These are phyloP conservation scores for Penicillium riverlandense DNA, from an alignment of 495 filamentous ascomycete genomes.

Conservation along the genomic window DNA sequence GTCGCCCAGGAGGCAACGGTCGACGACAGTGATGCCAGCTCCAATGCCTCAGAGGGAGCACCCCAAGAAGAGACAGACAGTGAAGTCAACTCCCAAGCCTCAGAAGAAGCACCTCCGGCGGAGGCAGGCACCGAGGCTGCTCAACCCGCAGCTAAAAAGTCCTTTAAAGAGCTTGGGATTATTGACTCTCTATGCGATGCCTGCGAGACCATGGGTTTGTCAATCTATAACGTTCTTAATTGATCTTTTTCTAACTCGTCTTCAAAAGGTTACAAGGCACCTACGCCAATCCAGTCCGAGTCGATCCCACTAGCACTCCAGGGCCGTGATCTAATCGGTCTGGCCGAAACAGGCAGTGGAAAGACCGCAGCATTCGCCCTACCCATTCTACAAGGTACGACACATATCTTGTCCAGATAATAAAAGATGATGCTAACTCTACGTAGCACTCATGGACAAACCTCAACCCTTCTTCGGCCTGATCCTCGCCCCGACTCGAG, in stretches of 20 bases:
- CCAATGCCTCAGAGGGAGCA: not conserved
- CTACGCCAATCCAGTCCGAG: conserved; percentile 72
- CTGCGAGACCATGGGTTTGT: conserved; percentile 39
- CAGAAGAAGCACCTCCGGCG: not conserved
- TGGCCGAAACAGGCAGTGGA: conserved; percentile 90
- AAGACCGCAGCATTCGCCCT: conserved; percentile 91
- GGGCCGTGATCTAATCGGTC: conserved; percentile 80
- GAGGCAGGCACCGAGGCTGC: conserved; percentile 7
- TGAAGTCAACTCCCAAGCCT: conserved; percentile 5
- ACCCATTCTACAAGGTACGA: conserved; percentile 67
- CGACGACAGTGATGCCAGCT: conserved; percentile 10
- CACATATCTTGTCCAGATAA: not conserved
- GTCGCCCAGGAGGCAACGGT: conserved; percentile 12
- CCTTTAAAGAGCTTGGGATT: conserved; percentile 80
- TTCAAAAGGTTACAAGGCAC: conserved; percentile 69
- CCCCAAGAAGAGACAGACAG: not conserved
- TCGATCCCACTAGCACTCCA: conserved; percentile 75
- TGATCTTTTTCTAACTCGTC: too few relatives aligned
- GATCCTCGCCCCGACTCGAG: conserved; percentile 83
- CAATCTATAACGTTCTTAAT: too few relatives aligned
- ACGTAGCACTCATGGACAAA: conserved; percentile 66
- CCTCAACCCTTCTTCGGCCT: conserved; percentile 72
- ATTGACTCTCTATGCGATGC: conserved; percentile 85
- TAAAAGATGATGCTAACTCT: not conserved
- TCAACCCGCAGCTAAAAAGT: conserved; percentile 34